A percentile compares a stretch with the other conserved stretches of the same genome.
Conservation (phyloP, 192 early-diverging fungal species). For the Phycomyces blakesleeanus region DNA sequence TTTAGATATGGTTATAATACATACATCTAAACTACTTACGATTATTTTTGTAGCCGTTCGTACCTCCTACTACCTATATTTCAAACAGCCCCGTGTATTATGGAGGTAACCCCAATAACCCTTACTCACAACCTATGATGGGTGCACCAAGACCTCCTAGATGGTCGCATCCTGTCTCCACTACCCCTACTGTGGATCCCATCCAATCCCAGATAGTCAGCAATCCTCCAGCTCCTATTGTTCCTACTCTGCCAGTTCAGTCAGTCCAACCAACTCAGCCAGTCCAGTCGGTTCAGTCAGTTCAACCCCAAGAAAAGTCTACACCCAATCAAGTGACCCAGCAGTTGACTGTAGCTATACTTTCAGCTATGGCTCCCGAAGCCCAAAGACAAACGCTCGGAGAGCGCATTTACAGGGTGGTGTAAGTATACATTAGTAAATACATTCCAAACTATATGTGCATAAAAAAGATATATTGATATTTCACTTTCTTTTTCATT, state of each 20-base stretch:
- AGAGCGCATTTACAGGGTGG: constrained; percentile 11
- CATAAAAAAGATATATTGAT: no score
- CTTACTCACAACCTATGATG: not conserved
- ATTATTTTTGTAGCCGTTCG: not conserved
- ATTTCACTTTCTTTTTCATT: no score
- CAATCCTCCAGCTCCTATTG: not conserved
- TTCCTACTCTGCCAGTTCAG: not conserved
- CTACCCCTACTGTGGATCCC: no score
- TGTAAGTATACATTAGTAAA: not conserved
- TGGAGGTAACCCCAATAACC: not conserved
- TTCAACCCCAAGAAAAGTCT: not conserved
- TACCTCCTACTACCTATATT: not conserved
- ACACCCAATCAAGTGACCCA: not conserved
- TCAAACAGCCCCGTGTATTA: not conserved
- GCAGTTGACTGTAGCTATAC: not conserved
- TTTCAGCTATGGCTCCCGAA: not conserved
- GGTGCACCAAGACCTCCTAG: not conserved
- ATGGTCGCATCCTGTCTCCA: not conserved
- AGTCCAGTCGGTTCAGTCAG: not conserved
- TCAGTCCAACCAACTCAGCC: not conserved
- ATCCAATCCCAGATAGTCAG: not conserved
- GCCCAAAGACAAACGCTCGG: constrained; percentile 12
- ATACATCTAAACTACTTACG: not conserved
- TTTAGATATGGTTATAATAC: no score
- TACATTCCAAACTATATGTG: no score